Evolutionary conservation across 352 stramenopile species (phyloP).

Genomic region (Thraustochytrium sp.): DNA sequence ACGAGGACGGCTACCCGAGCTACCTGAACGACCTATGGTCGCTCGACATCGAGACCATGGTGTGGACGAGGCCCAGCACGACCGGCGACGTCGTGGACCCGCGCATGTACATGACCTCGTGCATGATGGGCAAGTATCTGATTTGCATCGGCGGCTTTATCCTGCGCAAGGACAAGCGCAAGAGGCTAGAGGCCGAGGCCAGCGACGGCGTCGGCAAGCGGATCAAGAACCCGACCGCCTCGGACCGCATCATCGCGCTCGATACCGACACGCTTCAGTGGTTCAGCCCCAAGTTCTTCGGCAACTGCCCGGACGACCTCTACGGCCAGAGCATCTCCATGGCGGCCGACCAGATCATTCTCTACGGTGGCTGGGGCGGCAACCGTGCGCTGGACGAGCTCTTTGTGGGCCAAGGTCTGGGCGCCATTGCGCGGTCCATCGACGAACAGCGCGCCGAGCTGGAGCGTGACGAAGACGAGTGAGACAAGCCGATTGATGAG

Average conservation of each 20-base stretch:
- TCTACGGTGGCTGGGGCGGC: conserved; percentile 29
- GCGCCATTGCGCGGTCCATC: neutral
- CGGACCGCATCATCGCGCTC: conserved; percentile 29
- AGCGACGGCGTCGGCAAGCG: conserved; percentile 17
- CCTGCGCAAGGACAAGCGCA: neutral
- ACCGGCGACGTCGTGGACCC: neutral
- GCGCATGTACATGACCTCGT: neutral
- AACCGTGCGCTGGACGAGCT: conserved; percentile 34
- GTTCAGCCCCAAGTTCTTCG: neutral
- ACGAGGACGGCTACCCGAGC: neutral
- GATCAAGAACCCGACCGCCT: conserved; percentile 4
- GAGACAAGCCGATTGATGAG: no score
- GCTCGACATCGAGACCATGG: conserved; percentile 44
- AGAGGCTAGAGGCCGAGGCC: neutral
- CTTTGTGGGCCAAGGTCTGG: conserved; percentile 14
- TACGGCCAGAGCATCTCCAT: conserved; percentile 34
- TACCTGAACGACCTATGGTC: conserved; percentile 36
- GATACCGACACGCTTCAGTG: conserved; percentile 32
- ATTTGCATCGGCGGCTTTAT: conserved; percentile 17
- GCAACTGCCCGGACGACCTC: conserved; percentile 27
- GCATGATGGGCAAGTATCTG: conserved; percentile 21
- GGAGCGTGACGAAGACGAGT: neutral
- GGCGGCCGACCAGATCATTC: conserved; percentile 16
- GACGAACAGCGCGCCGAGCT: neutral
- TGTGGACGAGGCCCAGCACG: neutral